Base-by-base conservation (phyloP, 768 basidiomycete species). In the Agaricus subrufescens region DNA sequence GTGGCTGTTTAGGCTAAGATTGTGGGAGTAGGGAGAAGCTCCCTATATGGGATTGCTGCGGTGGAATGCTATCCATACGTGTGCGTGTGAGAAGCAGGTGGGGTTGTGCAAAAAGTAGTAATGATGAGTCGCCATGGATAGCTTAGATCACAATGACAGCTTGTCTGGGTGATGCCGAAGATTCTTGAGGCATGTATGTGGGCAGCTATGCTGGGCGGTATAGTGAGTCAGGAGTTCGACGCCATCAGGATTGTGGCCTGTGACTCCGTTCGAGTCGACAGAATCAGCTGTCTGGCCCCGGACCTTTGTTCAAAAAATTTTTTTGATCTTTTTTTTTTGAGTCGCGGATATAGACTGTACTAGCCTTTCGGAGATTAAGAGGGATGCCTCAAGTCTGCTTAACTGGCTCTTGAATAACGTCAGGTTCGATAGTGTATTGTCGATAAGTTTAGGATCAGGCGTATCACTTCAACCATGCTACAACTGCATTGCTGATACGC, bases 31-130 rank as follows among this genome's bases (percentile, higher is more conserved):
- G 46, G 29, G 42, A 42, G 46, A 55, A 29, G n/a, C 31, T 19
- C 25, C 55, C 48, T 27, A 50, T 50, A 50, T 56, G 55, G 55
- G 42, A 6, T 50, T 56, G 40, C 55, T 56, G 55, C 55, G 55
- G 55, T 45, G 38, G 40, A 26, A n/a, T 42, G 53, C 37, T 46
- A 46, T 7, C 52, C 37, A 54, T 47, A 46, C 14, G 5, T 56
- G 48, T 44, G 39, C 55, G 48, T 38, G 55, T 50, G 55, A 50
- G 34, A 56, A 56, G 34, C 34, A 34, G 34, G 47, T 50, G 47
- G 55, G 30, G 55, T 50, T 44, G 39, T 12, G 39, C 14, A 56
- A 30, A 46, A 31, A 44, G 23, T 27, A 7, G 42, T 43, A n/a
- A 38, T 23, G 38, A 30, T 45, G 23, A 44, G 52, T 47, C 46